Percentiles rank a stretch among this genome's conserved stretches.
These are phyloP conservation scores for Cladophialophora carrionii DNA, from an alignment of 2,329 filamentous ascomycete genomes.

Conservation along the genomic window DNA sequence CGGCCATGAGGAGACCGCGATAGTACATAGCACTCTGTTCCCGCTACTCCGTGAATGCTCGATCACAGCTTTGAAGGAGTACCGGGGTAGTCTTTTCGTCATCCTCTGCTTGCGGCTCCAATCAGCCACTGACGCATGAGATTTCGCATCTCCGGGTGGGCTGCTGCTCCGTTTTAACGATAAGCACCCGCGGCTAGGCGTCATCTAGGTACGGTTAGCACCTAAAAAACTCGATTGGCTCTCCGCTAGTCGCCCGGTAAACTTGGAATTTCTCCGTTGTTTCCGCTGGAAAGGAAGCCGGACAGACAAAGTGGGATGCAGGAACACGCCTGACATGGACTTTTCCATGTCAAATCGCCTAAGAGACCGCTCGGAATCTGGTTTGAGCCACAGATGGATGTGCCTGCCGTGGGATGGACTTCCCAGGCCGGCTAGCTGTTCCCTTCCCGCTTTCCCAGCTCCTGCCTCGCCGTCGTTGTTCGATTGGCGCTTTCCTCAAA, in stretches of 20 bases:
- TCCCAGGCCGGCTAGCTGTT: slow-evolving; percentile 14
- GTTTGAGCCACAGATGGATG: slow-evolving; percentile 3
- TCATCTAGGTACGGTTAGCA: slow-evolving; percentile 8
- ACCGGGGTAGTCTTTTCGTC: not conserved
- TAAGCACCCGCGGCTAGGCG: slow-evolving; percentile 17
- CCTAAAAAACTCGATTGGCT: slow-evolving; percentile 11
- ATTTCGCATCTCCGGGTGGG: not conserved
- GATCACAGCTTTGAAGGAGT: not conserved
- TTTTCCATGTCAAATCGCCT: slow-evolving; percentile 8
- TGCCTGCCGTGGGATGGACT: slow-evolving; percentile 7
- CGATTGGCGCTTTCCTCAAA: slow-evolving; percentile 9
- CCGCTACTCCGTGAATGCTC: not conserved
- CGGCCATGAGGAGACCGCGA: not conserved
- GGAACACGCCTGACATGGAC: slow-evolving; percentile 21
- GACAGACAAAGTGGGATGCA: slow-evolving; percentile 21
- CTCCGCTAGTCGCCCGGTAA: slow-evolving; percentile 17
- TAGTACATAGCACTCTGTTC: not conserved
- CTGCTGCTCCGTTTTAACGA: slow-evolving; percentile 9
- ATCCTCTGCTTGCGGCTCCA: not conserved
- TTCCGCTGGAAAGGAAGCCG: not conserved
- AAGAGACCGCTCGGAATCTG: not conserved
- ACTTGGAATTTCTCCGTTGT: slow-evolving; percentile 9
- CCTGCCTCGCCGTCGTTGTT: slow-evolving; percentile 7
- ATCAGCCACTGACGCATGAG: slow-evolving; percentile 14
- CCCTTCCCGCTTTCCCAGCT: not conserved